phyloP scores from a whole-genome alignment of 2,329 filamentous ascomycete genomes.

The Fusarium incarnatum region DNA sequence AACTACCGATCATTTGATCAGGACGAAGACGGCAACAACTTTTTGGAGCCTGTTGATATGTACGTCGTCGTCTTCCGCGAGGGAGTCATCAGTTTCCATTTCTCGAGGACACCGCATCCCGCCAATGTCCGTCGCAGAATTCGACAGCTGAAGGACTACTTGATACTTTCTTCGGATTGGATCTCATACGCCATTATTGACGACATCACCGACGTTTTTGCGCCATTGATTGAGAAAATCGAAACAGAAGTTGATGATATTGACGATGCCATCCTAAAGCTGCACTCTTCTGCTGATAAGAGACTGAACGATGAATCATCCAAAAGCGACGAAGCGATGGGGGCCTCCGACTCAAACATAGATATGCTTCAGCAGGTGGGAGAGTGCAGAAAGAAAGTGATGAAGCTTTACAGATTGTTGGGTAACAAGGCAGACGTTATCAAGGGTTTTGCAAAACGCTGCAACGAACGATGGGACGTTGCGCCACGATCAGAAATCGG shows the following conservation, averaged over 20 bases:
- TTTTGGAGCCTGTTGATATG: slow-evolving; percentile 95
- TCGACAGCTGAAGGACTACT: slow-evolving; percentile 91
- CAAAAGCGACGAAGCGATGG: slow-evolving; percentile 59
- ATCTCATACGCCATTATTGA: slow-evolving; percentile 98
- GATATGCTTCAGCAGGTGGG: slow-evolving; percentile 95
- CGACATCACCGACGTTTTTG: slow-evolving; percentile 97
- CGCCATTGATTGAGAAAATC: slow-evolving; percentile 89
- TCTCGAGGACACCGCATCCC: slow-evolving; percentile 93
- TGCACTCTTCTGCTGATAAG: slow-evolving; percentile 73
- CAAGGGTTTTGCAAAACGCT: slow-evolving; percentile 97
- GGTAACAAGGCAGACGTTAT: slow-evolving; percentile 99
- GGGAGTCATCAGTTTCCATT: slow-evolving; percentile 96
- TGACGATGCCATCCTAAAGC: slow-evolving; percentile 86
- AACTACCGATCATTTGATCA: slow-evolving; percentile 99
- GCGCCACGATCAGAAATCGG: slow-evolving; percentile 95
- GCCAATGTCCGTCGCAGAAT: slow-evolving; percentile 95
- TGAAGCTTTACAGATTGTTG: slow-evolving; percentile 90
- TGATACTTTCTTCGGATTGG: slow-evolving; percentile 95
- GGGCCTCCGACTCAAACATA: slow-evolving; percentile 63
- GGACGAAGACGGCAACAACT: slow-evolving; percentile 87
- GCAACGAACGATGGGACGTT: slow-evolving; percentile 98
- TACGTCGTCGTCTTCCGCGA: slow-evolving; percentile 97
- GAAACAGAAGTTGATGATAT: slow-evolving; percentile 98
- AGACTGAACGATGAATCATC: slow-evolving; percentile 58
- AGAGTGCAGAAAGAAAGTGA: slow-evolving; percentile 96